Conservation (phyloP, 2,329 filamentous ascomycete genomes). For the Rugonectria rugulosa region DNA sequence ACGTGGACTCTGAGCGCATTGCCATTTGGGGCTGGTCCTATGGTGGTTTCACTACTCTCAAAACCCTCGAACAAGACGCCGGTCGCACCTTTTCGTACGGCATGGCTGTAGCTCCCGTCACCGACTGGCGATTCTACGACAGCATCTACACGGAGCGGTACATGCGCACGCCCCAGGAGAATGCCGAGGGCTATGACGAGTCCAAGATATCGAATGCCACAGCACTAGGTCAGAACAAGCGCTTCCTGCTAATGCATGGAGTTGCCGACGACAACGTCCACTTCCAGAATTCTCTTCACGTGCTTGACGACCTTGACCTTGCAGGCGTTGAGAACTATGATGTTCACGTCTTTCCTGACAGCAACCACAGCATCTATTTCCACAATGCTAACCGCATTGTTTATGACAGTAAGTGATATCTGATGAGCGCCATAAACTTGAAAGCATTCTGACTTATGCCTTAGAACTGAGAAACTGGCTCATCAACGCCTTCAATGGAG, state of each 20-base stretch:
- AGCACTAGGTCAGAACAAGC: slow-evolving; percentile 77
- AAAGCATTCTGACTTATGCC: slow-evolving; percentile 4
- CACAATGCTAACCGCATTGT: slow-evolving; percentile 92
- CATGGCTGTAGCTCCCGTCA: slow-evolving; percentile 98
- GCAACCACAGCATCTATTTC: slow-evolving; percentile 93
- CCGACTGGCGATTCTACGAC: slow-evolving; percentile 96
- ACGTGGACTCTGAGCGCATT: slow-evolving; percentile 82
- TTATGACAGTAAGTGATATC: slow-evolving; percentile 82
- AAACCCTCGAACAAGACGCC: slow-evolving; percentile 90
- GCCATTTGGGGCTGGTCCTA: slow-evolving; percentile 99
- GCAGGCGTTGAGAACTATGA: slow-evolving; percentile 91
- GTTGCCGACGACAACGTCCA: slow-evolving; percentile 98
- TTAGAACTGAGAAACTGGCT: slow-evolving; percentile 87
- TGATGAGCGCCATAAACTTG: neutral
- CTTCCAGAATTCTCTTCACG: slow-evolving; percentile 88
- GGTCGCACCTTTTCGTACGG: slow-evolving; percentile 93
- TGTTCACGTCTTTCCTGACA: slow-evolving; percentile 95
- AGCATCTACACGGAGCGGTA: slow-evolving; percentile 95
- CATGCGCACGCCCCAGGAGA: slow-evolving; percentile 93
- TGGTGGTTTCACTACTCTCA: slow-evolving; percentile 93
- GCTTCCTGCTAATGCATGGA: slow-evolving; percentile 96
- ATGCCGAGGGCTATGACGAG: slow-evolving; percentile 77
- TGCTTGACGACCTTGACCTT: slow-evolving; percentile 87
- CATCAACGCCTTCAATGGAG: slow-evolving; percentile 96
- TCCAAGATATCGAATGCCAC: slow-evolving; percentile 77